Evolutionary conservation across 2,329 filamentous ascomycete genomes (phyloP).

Genomic region (Ophiostoma australiae): DNA sequence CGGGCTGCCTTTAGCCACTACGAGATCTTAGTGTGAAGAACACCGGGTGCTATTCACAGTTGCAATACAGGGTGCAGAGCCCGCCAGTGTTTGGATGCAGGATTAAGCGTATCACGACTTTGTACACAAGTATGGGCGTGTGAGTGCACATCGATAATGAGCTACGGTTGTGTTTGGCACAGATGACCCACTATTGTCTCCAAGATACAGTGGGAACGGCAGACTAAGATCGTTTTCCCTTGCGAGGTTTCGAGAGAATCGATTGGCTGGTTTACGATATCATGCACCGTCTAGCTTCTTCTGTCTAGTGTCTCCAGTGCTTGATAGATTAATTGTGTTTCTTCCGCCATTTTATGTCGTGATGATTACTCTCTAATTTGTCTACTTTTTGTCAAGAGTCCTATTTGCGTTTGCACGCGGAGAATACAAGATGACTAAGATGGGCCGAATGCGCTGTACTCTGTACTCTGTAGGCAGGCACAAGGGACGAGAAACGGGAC

Average conservation of each 20-base stretch:
- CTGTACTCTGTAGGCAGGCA: background rate
- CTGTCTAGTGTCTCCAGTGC: background rate
- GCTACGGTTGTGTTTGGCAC: background rate
- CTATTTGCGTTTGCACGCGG: background rate
- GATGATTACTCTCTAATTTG: background rate
- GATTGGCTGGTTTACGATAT: slow-evolving; percentile 23
- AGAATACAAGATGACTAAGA: slow-evolving; percentile 1
- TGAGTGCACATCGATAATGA: background rate
- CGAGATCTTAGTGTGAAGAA: slow-evolving; percentile 2
- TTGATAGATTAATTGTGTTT: background rate
- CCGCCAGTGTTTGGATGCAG: too few relatives aligned
- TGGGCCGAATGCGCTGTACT: too few relatives aligned
- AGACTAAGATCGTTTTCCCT: slow-evolving; percentile 3
- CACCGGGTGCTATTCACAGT: background rate
- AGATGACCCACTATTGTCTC: background rate
- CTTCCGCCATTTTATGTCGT: background rate
- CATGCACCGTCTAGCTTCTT: background rate
- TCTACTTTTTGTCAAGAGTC: background rate
- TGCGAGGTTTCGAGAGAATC: background rate
- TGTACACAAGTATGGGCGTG: background rate
- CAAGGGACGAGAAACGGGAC: background rate
- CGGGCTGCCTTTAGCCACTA: background rate
- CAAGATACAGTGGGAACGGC: slow-evolving; percentile 10
- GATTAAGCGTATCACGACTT: too few relatives aligned
- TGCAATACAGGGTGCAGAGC: background rate